Base-by-base conservation (phyloP, 495 filamentous ascomycete genomes). In the Trichoderma asperelloides region DNA sequence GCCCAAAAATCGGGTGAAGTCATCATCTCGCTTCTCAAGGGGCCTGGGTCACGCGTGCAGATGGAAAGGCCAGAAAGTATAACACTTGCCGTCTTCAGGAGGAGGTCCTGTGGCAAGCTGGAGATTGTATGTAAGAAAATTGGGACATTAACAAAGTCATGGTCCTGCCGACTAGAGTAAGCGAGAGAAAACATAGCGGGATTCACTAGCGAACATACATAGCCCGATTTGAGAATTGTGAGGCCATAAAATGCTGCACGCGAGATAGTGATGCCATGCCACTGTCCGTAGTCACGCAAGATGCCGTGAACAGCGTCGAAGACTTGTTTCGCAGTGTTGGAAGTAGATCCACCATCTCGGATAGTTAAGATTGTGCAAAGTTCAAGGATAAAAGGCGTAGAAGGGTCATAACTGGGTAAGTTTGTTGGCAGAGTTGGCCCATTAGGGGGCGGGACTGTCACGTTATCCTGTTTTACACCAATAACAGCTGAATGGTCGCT, bases 1-100 rank as follows among this genome's bases (percentile, higher is more conserved):
- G 91, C 89, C 95, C 95, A 99, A 76, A 99, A 97, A 71, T 99
- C 96, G 1, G 95, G 95, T 30, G 94, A 97, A 23, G 91, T 93
- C 72, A 94, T 93, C 68, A 98, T 91, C 77, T 97, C 94, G 69
- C 89, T 96, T 66, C 91, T 86, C 25, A 99, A 82, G 28, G 88
- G 86, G 30, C 86, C 86, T 0, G 90, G 85, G 66, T 90, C 85
- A 62, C 87, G 86, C 67, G 94, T 87, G 72, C 95, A 98, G 23
- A 89, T 80, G 33, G 86, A 84, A 16, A 99, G 79, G 2, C 95
- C 93, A 71, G 90, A 88, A 33, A 96, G 79, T 1, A 92, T 84
- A 0, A 91, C 83, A 28, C 82, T 79, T 3, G 93, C 89, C 1
- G 91, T 87, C 72, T 89, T 91, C 64, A 90, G 86, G 47, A 97